A percentile compares a stretch with the other conserved stretches of the same genome.
Conservation (phyloP, 176 grass and related monocot genomes). For the Carex littledalei region DNA sequence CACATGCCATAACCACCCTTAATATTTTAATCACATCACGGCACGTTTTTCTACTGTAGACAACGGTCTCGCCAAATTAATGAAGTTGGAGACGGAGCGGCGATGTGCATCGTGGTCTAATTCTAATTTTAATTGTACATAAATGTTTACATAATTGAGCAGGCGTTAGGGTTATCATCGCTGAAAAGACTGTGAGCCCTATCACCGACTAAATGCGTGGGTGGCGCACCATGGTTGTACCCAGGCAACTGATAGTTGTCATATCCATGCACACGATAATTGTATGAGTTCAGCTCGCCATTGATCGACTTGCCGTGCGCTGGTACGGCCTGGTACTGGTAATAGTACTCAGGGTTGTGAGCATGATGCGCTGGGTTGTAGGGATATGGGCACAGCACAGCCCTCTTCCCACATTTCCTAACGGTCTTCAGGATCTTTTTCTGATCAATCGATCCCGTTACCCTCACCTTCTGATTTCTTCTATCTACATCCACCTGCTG, state of each 20-base stretch:
- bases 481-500: conserved; percentile 57
- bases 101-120: too few species aligned
- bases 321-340: conserved; percentile 16
- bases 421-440: conserved; percentile 60
- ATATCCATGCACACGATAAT: conserved; percentile 71
- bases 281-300: conserved; percentile 49
- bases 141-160: conserved; percentile 59
- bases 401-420: conserved; percentile 40
- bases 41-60: too few species aligned
- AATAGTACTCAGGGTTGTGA: conserved; percentile 36
- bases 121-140: background rate
- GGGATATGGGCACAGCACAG: conserved; percentile 42
- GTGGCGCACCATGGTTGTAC: conserved; percentile 9
- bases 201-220: conserved; percentile 17
- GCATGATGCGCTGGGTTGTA: background rate
- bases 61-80: too few species aligned
- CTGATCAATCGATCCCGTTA: conserved; percentile 54
- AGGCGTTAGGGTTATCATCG: conserved; percentile 67
- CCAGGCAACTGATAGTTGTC: conserved; percentile 39
- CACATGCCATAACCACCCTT: too few species aligned
- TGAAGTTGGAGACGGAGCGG: too few species aligned
- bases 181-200: conserved; percentile 47
- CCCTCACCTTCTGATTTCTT: conserved; percentile 51
- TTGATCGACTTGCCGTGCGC: conserved; percentile 12
- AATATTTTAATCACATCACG: too few species aligned